Percentiles rank a stretch among this genome's conserved stretches.
phyloP scores from a whole-genome alignment of 257 asterid genomes.

The Fraxinus anomala region DNA sequence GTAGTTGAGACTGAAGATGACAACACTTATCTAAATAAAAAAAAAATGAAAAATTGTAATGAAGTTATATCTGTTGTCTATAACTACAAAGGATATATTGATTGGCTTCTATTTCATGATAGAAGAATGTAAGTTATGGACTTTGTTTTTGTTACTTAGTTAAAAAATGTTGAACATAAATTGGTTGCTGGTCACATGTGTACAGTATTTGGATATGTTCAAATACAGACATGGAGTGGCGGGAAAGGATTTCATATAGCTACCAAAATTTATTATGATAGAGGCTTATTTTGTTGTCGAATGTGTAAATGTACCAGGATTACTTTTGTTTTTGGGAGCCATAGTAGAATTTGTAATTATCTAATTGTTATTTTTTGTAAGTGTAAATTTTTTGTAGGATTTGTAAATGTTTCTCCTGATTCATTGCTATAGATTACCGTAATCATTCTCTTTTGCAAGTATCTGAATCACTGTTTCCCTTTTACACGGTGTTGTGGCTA shows the following conservation, averaged over 20 bases:
- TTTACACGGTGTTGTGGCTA: not conserved
- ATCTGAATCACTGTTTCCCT: not conserved
- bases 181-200: no score
- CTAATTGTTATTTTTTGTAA: not conserved
- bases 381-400: not conserved
- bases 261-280: not conserved
- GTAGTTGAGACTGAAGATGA: no score
- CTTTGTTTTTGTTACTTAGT: no score
- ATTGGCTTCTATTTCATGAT: no score
- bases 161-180: no score
- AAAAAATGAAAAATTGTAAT: no score
- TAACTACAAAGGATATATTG: no score
- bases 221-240: not conserved
- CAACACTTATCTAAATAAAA: no score
- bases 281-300: not conserved
- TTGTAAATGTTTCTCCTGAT: conserved; percentile 3
- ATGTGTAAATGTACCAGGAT: not conserved
- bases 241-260: not conserved
- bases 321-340: not conserved
- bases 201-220: no score
- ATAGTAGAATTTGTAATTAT: not conserved
- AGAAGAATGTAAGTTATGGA: no score
- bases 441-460: conserved; percentile 6
- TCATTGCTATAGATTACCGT: not conserved
- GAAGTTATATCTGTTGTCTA: no score